Base-by-base conservation (phyloP, 805 yeast genomes). In the Nakazawaea wyomingensis region DNA sequence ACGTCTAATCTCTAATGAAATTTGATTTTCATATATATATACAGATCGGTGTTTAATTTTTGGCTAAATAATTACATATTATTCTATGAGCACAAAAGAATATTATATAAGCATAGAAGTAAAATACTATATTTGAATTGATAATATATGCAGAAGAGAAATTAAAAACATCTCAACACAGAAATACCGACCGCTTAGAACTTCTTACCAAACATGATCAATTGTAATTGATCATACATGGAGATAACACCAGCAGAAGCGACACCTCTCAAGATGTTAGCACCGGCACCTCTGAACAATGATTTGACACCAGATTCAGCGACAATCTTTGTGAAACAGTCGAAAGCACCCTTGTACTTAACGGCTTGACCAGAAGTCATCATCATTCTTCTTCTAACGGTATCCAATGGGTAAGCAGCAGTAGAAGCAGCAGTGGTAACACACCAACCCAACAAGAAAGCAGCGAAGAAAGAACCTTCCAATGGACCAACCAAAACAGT, bases 221-320 rank as follows among this genome's bases (percentile, higher is more conserved):
- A 72, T 78, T 89, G 96, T 71, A 89, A 78, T 78, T 89, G 96
- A 74, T 90, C 97, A 80, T 90, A 89, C 80, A 90, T 65, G 78
- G 97, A 89, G 72, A 89, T 87, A 64, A 90, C 97, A 86, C 96
- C 96, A 68, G 97, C 97, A 82, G 96, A 96, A 73, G 97, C 97
- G 69, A 89, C 96, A 87, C 96, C 96, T 85, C 97, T 89, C 74
- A 89, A 81, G 82, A 89, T 89, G 93, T 89, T 89, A 72, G 97
- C 96, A 83, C 91, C 96, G 75, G 96, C 89, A 80, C 97, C 97
- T 82, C 87, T 90, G 91, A 89, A 89, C 74, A 89, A 79, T 61
- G 97, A 87, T 50, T 66, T 63, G 62, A 86, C 72, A 87, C 97
- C 97, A 76, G 90, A 96, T 68, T 93, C 88, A 59, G 95, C 95